Percentiles rank a stretch among this genome's conserved stretches.
Conservation (phyloP, 2,329 filamentous ascomycete genomes). For the Bipolaris zeicola region DNA sequence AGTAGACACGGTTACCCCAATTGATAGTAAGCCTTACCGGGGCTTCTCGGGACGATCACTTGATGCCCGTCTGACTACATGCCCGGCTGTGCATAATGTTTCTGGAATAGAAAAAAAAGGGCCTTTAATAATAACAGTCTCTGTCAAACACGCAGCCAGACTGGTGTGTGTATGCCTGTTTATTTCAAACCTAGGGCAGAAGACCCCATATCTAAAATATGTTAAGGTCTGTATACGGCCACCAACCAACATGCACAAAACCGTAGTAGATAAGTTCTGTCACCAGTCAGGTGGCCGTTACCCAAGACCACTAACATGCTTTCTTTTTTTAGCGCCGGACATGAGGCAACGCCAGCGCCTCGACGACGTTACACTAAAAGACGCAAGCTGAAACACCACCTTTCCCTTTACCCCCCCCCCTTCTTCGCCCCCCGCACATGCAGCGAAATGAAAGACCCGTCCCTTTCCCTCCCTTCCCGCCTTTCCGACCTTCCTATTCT, state of each 20-base stretch:
- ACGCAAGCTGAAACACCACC: slow-evolving; percentile 14
- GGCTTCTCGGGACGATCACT: slow-evolving; percentile 1
- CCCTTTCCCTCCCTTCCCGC: neutral
- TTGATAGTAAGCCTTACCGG: neutral
- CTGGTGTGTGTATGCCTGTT: neutral
- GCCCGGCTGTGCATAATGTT: neutral
- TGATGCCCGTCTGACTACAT: slow-evolving; percentile 7
- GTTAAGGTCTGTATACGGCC: neutral
- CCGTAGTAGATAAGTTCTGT: neutral
- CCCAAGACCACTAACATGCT: neutral
- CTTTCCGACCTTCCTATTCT: slow-evolving; percentile 7
- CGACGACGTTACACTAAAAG: slow-evolving; percentile 10
- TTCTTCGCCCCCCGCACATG: slow-evolving; percentile 4
- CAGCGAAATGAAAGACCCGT: slow-evolving; percentile 6
- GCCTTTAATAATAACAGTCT: slow-evolving; percentile 3
- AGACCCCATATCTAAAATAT: neutral
- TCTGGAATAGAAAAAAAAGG: neutral
- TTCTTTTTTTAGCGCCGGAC: slow-evolving; percentile 7
- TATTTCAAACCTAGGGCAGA: neutral
- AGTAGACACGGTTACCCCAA: neutral
- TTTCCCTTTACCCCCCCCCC: neutral
- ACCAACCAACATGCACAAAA: neutral
- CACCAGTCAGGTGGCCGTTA: neutral
- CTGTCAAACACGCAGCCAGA: neutral
- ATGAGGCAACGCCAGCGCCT: slow-evolving; percentile 8